Evolutionary conservation across 805 yeast genomes (phyloP).

Genomic region (Spathaspora sp.): DNA sequence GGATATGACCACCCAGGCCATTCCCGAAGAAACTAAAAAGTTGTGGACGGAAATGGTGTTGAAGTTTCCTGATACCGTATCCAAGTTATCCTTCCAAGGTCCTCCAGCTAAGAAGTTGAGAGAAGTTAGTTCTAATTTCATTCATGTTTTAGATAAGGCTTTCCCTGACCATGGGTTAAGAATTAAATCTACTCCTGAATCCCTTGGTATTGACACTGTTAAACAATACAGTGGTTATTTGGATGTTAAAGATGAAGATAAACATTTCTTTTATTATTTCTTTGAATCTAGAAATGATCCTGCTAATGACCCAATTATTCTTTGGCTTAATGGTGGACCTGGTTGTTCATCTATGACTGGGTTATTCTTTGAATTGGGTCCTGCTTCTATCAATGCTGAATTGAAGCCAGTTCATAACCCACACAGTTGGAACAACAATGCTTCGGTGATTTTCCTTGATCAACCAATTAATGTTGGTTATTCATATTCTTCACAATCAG

Average conservation of each 20-base stretch:
- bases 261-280: slow-evolving; percentile 45
- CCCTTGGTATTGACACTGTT: slow-evolving; percentile 75
- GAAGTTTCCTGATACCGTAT: slow-evolving; percentile 54
- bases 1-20: slow-evolving; percentile 40
- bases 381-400: slow-evolving; percentile 23
- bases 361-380: slow-evolving; percentile 34
- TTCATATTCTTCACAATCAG: slow-evolving; percentile 28
- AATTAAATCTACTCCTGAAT: slow-evolving; percentile 55
- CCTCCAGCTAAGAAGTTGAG: slow-evolving; percentile 49
- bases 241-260: slow-evolving; percentile 74
- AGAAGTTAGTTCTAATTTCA: slow-evolving; percentile 29
- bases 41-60: slow-evolving; percentile 64
- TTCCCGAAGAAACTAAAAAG: slow-evolving; percentile 45
- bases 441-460: slow-evolving; percentile 40
- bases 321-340: slow-evolving; percentile 37
- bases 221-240: slow-evolving; percentile 84
- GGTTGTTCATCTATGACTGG: slow-evolving; percentile 34
- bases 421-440: slow-evolving; percentile 29
- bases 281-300: slow-evolving; percentile 44
- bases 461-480: slow-evolving; percentile 35
- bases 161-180: slow-evolving; percentile 55
- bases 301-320: slow-evolving; percentile 30
- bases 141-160: slow-evolving; percentile 33
- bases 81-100: slow-evolving; percentile 46
- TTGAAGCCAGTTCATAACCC: slow-evolving; percentile 29